These are phyloP conservation scores for Brachypodium distachyon DNA, from an alignment of 202 grass and related monocot genomes.

Conservation along the genomic window DNA sequence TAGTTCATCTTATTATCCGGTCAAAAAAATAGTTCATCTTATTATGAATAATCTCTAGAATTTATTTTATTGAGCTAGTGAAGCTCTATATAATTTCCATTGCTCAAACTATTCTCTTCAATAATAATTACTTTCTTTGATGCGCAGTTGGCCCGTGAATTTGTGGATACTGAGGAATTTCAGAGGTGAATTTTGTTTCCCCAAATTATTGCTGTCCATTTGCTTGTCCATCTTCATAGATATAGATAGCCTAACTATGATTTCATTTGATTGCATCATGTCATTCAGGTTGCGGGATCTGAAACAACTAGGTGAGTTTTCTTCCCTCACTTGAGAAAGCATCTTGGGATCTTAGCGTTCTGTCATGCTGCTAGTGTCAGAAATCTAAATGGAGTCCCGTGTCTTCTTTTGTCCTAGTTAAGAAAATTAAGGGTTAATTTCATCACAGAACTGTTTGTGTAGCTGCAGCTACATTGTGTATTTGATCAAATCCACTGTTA, in stretches of 20 bases:
- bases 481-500: not conserved
- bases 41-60: not conserved
- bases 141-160: conserved; percentile 69
- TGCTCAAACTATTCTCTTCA: not conserved
- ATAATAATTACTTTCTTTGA: not conserved
- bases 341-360: not conserved
- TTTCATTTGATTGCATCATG: conserved; percentile 29
- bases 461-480: not conserved
- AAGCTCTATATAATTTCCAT: conserved; percentile 1
- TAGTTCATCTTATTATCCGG: not conserved
- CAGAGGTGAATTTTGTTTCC: conserved; percentile 46
- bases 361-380: not conserved
- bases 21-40: not conserved
- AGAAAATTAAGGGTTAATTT: not conserved
- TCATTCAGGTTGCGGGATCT: conserved; percentile 72
- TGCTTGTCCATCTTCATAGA: not conserved
- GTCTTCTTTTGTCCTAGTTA: not conserved
- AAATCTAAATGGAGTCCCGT: not conserved
- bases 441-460: not conserved
- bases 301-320: conserved; percentile 82
- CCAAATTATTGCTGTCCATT: not conserved
- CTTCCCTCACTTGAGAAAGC: not conserved
- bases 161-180: conserved; percentile 92
- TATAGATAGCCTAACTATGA: conserved; percentile 1
- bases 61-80: not conserved